Conservation (phyloP, 2,329 filamentous ascomycete species). For the Chaetomium globosum region DNA sequence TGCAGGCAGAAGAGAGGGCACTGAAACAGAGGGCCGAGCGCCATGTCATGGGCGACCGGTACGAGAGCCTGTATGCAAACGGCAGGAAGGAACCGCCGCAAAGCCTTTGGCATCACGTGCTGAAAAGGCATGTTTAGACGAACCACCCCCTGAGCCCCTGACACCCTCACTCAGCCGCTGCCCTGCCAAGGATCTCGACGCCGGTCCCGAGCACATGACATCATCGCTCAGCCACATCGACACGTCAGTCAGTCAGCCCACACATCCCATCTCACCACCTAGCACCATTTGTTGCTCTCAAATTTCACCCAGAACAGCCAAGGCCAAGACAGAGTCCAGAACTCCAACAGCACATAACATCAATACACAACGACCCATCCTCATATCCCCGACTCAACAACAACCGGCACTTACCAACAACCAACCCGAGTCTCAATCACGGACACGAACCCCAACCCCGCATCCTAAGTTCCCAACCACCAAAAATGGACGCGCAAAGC, state of each 20-base stretch:
- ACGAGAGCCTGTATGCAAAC: not conserved
- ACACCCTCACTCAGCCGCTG: not conserved
- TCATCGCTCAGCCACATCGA: conserved; percentile 1
- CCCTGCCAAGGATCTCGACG: not conserved
- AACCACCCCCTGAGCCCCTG: too few species aligned
- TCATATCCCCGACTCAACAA: not conserved
- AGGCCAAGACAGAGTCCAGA: not conserved
- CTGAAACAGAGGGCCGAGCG: not conserved
- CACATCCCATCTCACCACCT: not conserved
- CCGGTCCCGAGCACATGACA: not conserved
- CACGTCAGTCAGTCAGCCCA: conserved; percentile 8
- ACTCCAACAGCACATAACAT: not conserved
- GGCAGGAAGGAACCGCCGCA: conserved; percentile 4
- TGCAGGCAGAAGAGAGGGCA: not conserved
- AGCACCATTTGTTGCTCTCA: too few species aligned
- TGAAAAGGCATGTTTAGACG: not conserved
- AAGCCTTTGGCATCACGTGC: conserved; percentile 15
- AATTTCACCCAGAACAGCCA: not conserved
- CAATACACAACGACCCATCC: not conserved
- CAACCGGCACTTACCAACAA: not conserved
- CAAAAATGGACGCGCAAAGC: not conserved
- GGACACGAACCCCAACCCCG: not conserved
- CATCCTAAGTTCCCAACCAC: too few species aligned
- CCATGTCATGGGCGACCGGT: conserved; percentile 8
- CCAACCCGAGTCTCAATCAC: not conserved